Base-by-base conservation (phyloP, 768 basidiomycete genomes). In the Agaricus subrufescens region DNA sequence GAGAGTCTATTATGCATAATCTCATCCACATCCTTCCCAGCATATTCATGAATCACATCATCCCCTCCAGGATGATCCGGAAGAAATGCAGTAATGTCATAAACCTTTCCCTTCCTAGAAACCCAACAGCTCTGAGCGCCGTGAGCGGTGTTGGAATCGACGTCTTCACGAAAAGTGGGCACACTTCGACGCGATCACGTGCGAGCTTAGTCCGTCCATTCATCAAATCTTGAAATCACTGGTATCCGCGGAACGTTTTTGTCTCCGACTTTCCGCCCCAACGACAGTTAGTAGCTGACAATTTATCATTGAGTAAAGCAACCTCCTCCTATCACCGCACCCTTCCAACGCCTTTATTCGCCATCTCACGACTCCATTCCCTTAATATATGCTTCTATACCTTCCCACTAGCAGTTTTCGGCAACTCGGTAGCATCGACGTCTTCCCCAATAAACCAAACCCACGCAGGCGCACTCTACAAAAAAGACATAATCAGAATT, bases 51-150 rank as follows among this genome's bases (percentile, higher is more conserved):
- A 62, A 99, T 83, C 60, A 94, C 72, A 67, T 98, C 95, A 69
- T 98, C 96, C 3, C 95, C 94, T 60, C 96, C 96, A 10, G 95
- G 94, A 67, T 97, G 94, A 75, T 96, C 94, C 51, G 79, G 65
- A 2, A 95, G 71, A 72, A 98, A 98, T 3, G 64, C 61, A 3
- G 95, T 87, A 51, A 98, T 85, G 66, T 99, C 86, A 77, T 95
- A 98, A 25, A 99, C 91, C 65, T 86, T 89, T 65, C 87, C 87
- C 57, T 76, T 76, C 67, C 84, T 84, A 2, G 88, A 78, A 49
- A 98, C 75, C 91, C 93, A 98, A 68, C 91, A 94, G 61, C 84
- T 90, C 1, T 71, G 61, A 1, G 75, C n/a, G n/a, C n/a, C n/a
- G n/a, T n/a, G 51, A 4, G 78, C 74, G 47, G 72, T 77, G 75